Conservation (phyloP, 495 filamentous ascomycete genomes). For the Symbiotaphrina buchneri region DNA sequence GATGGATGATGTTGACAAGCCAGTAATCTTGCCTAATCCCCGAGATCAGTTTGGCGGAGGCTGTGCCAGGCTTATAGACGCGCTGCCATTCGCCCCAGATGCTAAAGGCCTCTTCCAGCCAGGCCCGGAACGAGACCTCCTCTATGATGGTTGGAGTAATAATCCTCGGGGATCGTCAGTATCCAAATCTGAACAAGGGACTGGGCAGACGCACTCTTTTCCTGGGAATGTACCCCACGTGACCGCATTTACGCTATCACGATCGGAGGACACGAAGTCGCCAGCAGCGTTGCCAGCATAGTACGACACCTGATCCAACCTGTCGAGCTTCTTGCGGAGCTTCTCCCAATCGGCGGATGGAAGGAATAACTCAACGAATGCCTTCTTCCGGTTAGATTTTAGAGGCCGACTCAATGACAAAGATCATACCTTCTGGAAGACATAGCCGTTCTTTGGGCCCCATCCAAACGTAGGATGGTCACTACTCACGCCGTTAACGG, state of each 20-base stretch:
- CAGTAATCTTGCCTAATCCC: constrained; percentile 43
- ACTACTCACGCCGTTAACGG: constrained; percentile 63
- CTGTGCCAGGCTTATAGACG: constrained; percentile 46
- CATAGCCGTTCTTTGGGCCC: constrained; percentile 81
- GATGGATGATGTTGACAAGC: constrained; percentile 82
- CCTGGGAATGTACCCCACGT: constrained; percentile 94
- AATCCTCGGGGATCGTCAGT: constrained; percentile 22
- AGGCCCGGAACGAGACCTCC: constrained; percentile 81
- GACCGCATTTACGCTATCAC: constrained; percentile 63
- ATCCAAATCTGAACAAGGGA: not conserved
- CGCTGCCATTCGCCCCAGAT: constrained; percentile 90
- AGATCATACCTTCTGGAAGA: constrained; percentile 57
- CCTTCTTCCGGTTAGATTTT: constrained; percentile 9
- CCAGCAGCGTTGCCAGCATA: constrained; percentile 60
- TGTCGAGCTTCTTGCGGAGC: constrained; percentile 36
- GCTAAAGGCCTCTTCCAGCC: constrained; percentile 87
- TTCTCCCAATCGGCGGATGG: constrained; percentile 42
- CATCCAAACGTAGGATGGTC: constrained; percentile 72
- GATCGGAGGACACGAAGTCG: constrained; percentile 47
- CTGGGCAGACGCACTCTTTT: constrained; percentile 35
- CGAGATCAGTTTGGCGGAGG: constrained; percentile 47
- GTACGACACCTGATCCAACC: constrained; percentile 45
- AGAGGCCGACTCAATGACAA: not conserved
- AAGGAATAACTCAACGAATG: constrained; percentile 92
- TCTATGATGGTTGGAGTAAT: constrained; percentile 96